These are phyloP conservation scores for Paramecium octaurelia DNA, from an alignment of 73 alveolate species.

Conservation along the genomic window DNA sequence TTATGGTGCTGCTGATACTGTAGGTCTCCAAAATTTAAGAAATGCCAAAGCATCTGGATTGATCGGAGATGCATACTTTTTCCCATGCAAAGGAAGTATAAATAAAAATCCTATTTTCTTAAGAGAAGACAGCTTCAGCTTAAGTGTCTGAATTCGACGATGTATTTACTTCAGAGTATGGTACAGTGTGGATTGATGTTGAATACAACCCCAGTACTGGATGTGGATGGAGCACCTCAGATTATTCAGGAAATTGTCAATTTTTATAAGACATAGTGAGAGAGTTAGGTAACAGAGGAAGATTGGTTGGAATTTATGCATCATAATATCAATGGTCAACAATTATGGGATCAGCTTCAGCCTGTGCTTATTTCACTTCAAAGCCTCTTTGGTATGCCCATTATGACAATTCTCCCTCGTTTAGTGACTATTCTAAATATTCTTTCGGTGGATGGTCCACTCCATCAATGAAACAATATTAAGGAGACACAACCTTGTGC, in stretches of 20 bases:
- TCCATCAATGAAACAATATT: constrained; percentile 77
- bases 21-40: constrained; percentile 59
- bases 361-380: constrained; percentile 63
- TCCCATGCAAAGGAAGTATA: constrained; percentile 71
- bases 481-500: constrained; percentile 73
- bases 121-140: constrained; percentile 61
- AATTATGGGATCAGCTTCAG: constrained; percentile 71
- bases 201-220: constrained; percentile 76
- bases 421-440: constrained; percentile 67
- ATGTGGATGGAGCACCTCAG: constrained; percentile 66
- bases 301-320: constrained; percentile 71
- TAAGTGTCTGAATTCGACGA: constrained; percentile 59
- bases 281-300: constrained; percentile 65
- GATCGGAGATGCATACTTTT: constrained; percentile 76
- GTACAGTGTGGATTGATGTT: constrained; percentile 82
- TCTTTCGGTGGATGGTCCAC: constrained; percentile 79
- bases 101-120: neutral
- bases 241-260: constrained; percentile 66
- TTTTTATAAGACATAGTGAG: constrained; percentile 60
- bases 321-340: constrained; percentile 73
- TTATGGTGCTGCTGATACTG: constrained; percentile 77
- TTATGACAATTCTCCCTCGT: constrained; percentile 73
- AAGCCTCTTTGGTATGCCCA: constrained; percentile 89
- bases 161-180: constrained; percentile 63
- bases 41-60: constrained; percentile 80